phyloP scores from a whole-genome alignment of 73 alveolate genomes.

The Paramecium caudatum region DNA sequence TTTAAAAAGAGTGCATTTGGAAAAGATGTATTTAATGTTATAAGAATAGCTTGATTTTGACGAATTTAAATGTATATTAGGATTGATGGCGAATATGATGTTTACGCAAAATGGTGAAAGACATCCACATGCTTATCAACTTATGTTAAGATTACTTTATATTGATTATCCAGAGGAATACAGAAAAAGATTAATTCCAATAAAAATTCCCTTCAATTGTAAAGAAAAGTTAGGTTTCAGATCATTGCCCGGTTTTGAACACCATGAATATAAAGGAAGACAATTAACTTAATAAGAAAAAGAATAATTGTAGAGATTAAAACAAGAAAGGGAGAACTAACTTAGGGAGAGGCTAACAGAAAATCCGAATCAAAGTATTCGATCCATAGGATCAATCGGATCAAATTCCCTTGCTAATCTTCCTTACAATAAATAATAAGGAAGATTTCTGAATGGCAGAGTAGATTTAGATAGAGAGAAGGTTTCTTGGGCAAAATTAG shows the following conservation, averaged over 20 bases:
- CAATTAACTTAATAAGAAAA: constrained; percentile 25
- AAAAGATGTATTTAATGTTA: background rate
- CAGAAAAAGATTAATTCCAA: constrained; percentile 45
- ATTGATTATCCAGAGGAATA: constrained; percentile 62
- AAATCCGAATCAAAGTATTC: constrained; percentile 28
- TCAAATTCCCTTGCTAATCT: background rate
- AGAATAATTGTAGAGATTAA: background rate
- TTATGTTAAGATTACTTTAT: background rate
- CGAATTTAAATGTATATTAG: constrained; percentile 57
- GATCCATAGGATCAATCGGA: constrained; percentile 37
- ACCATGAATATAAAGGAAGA: constrained; percentile 44
- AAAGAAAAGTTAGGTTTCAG: constrained; percentile 61
- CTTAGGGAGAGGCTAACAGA: constrained; percentile 48
- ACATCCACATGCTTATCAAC: constrained; percentile 69
- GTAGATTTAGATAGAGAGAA: constrained; percentile 64
- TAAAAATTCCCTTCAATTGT: constrained; percentile 67
- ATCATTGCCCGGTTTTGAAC: constrained; percentile 30
- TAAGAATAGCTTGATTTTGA: constrained; percentile 61
- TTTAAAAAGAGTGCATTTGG: constrained; percentile 61
- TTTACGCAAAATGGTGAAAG: constrained; percentile 40
- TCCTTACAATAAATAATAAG: constrained; percentile 12
- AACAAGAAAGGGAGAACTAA: constrained; percentile 18
- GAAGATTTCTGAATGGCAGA: constrained; percentile 65
- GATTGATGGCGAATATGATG: constrained; percentile 67
- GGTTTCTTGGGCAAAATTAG: constrained; percentile 66